Percentiles rank a stretch among this genome's conserved stretches.
phyloP scores from a whole-genome alignment of 768 basidiomycete species.

The Russula abietina region DNA sequence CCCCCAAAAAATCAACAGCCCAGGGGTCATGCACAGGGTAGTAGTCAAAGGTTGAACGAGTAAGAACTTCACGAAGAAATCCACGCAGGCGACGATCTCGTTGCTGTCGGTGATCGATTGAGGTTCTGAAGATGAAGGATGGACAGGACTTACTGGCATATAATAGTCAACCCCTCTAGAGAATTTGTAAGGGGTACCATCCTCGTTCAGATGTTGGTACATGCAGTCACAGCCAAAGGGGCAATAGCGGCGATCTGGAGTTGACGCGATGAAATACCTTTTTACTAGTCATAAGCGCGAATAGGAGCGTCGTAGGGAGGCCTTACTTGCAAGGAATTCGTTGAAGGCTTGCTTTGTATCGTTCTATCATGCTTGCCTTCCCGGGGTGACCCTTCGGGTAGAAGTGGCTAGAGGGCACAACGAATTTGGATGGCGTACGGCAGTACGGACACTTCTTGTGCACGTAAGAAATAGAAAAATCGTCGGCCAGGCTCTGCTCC shows the following conservation, averaged over 20 bases:
- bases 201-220: constrained; percentile 62
- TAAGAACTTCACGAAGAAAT: constrained; percentile 1
- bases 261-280: constrained; percentile 60
- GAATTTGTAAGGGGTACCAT: constrained; percentile 59
- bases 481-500: constrained; percentile 42
- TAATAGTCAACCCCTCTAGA: constrained; percentile 46
- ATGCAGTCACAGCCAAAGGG: constrained; percentile 81
- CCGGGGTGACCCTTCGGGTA: constrained; percentile 47
- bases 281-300: background rate
- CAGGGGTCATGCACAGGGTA: background rate
- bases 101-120: constrained; percentile 12
- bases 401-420: constrained; percentile 69
- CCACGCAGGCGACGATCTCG: constrained; percentile 6
- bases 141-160: constrained; percentile 41
- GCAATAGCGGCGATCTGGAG: constrained; percentile 48
- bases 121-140: background rate
- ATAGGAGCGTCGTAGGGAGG: background rate
- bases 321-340: constrained; percentile 61
- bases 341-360: constrained; percentile 70
- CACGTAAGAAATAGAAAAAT: constrained; percentile 48
- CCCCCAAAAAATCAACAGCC: background rate
- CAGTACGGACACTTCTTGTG: constrained; percentile 80
- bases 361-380: constrained; percentile 46
- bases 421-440: constrained; percentile 56
- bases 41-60: constrained; percentile 10